A percentile compares a stretch with the other conserved stretches of the same genome.
These are phyloP conservation scores for Alternaria sp. DNA, from an alignment of 2,329 filamentous ascomycete genomes.

Conservation along the genomic window DNA sequence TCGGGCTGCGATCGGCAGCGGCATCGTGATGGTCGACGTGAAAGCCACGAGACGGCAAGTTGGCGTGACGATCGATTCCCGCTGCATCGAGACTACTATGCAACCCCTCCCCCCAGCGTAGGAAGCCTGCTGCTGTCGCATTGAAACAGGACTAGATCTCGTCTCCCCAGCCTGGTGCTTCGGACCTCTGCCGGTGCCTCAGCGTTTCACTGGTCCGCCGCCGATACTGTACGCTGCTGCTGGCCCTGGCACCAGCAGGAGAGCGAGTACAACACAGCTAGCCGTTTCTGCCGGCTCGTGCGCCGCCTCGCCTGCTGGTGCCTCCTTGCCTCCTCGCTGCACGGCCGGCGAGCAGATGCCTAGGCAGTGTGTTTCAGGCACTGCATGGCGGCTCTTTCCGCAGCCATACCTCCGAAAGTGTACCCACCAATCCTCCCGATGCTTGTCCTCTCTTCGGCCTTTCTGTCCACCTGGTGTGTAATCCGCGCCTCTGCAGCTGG, in stretches of 20 bases:
- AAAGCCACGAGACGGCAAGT: constrained; percentile 15
- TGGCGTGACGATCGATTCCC: constrained; percentile 19
- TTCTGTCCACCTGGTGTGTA: constrained; percentile 3
- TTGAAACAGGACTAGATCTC: constrained; percentile 2
- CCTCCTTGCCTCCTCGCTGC: not conserved
- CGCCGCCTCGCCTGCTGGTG: constrained; percentile 10
- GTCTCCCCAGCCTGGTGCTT: constrained; percentile 5
- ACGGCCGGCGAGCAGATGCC: not conserved
- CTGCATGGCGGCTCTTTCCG: constrained; percentile 23
- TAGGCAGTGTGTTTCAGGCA: constrained; percentile 15
- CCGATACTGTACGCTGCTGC: constrained; percentile 14
- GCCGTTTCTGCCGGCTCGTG: constrained; percentile 17
- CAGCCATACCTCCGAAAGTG: constrained; percentile 22
- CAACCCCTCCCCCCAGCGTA: not conserved
- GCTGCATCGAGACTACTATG: constrained; percentile 3
- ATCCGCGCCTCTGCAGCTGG: not conserved
- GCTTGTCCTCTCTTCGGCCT: constrained; percentile 6
- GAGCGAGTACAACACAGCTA: constrained; percentile 12
- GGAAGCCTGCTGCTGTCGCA: constrained; percentile 6
- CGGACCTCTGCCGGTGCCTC: constrained; percentile 12
- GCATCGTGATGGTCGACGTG: constrained; percentile 3
- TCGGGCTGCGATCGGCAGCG: constrained; percentile 14
- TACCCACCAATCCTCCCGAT: constrained; percentile 14
- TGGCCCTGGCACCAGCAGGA: not conserved
- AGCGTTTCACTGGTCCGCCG: constrained; percentile 17